Percentiles rank a stretch among this genome's conserved stretches.
These are phyloP conservation scores for Beauveria pseudobassiana DNA, from an alignment of 2,329 filamentous ascomycete genomes.

Conservation along the genomic window DNA sequence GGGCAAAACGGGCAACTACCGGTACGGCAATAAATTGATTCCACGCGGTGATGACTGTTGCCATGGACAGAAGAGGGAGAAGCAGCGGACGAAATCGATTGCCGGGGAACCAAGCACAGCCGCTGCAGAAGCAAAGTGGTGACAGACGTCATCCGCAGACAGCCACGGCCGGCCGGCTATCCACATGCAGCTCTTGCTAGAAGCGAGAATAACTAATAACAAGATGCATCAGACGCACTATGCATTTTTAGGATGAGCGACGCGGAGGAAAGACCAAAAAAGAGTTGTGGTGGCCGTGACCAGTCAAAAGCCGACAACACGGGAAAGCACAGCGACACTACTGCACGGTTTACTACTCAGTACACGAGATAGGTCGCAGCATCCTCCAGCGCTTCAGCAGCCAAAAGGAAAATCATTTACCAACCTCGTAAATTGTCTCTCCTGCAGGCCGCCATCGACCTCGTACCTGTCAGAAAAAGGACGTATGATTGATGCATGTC, in stretches of 20 bases:
- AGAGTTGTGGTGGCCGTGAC: neutral
- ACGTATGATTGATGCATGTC: neutral
- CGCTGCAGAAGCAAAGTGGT: neutral
- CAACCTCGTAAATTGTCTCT: slow-evolving; percentile 7
- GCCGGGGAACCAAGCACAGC: neutral
- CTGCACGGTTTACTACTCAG: neutral
- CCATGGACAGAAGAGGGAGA: neutral
- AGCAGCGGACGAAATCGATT: neutral
- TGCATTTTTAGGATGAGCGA: neutral
- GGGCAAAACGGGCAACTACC: neutral
- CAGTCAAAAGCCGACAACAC: neutral
- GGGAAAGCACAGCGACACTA: neutral
- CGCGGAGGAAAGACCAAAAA: neutral
- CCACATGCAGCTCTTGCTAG: neutral
- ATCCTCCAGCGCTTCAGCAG: neutral
- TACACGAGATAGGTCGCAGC: too few relatives aligned
- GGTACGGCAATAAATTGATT: neutral
- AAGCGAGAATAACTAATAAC: neutral
- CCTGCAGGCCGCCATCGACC: slow-evolving; percentile 2
- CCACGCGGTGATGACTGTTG: neutral
- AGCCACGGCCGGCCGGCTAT: neutral
- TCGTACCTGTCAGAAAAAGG: neutral
- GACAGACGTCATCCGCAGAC: neutral
- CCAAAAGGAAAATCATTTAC: neutral
- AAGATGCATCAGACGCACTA: neutral